Percentiles rank a stretch among this genome's conserved stretches.
These are phyloP conservation scores for Coniella lustricola DNA, from an alignment of 2,329 filamentous ascomycete species.

Conservation along the genomic window DNA sequence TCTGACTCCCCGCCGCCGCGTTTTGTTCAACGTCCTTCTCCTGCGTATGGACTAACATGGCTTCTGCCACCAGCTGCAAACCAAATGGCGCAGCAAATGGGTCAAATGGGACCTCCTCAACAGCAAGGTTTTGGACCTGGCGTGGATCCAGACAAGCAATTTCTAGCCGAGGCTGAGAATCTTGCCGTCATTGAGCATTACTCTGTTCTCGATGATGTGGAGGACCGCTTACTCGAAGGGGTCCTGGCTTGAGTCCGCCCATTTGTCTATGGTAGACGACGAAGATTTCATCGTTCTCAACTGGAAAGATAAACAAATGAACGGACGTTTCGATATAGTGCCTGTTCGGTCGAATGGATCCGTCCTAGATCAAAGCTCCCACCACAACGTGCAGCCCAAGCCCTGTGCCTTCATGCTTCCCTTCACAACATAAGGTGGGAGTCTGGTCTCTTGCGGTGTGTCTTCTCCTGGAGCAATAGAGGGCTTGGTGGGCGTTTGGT, in stretches of 20 bases:
- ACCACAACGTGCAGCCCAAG: slow-evolving; percentile 58
- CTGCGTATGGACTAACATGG: slow-evolving; percentile 15
- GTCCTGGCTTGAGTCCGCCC: slow-evolving; percentile 31
- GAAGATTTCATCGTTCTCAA: neutral
- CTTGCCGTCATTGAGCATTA: slow-evolving; percentile 90
- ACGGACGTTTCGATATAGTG: neutral
- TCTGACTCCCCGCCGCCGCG: neutral
- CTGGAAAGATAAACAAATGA: slow-evolving; percentile 6
- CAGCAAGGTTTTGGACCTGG: slow-evolving; percentile 80
- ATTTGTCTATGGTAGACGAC: neutral
- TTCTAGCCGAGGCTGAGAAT: slow-evolving; percentile 88
- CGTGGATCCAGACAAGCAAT: slow-evolving; percentile 92
- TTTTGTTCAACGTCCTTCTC: neutral
- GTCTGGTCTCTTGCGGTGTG: slow-evolving; percentile 34
- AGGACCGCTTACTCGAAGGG: slow-evolving; percentile 68
- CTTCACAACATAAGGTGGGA: slow-evolving; percentile 65
- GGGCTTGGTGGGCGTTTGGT: slow-evolving; percentile 69
- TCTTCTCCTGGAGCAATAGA: slow-evolving; percentile 52
- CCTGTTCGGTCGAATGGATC: slow-evolving; percentile 4
- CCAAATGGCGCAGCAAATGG: slow-evolving; percentile 87
- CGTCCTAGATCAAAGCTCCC: slow-evolving; percentile 34
- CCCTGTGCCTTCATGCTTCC: slow-evolving; percentile 58
- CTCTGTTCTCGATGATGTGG: slow-evolving; percentile 82
- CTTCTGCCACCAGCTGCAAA: slow-evolving; percentile 60
- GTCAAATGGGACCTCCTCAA: slow-evolving; percentile 63